phyloP scores from a whole-genome alignment of 371 early-diverging fungal genomes.

The Chytridiales sp. region DNA sequence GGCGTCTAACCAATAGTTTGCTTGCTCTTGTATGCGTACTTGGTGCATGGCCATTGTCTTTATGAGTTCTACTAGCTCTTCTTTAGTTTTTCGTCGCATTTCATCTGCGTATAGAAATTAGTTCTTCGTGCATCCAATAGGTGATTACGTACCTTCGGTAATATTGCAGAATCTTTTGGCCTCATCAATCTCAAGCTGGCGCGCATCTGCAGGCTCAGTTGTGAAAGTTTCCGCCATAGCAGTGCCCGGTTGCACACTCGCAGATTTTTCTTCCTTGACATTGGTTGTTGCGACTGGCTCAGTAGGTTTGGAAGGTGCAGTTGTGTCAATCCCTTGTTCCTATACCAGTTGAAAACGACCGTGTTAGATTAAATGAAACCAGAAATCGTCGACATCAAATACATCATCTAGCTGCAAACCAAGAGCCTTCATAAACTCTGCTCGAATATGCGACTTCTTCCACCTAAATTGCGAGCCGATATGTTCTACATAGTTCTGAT shows the following conservation, averaged over 20 bases:
- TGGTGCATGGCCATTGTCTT: constrained; percentile 27
- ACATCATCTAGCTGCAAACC: constrained; percentile 20
- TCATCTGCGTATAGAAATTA: constrained; percentile 33
- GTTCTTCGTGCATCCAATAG: background rate
- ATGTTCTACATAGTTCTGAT: constrained; percentile 35
- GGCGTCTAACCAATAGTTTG: constrained; percentile 70
- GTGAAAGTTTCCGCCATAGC: background rate
- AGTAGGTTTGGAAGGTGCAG: background rate
- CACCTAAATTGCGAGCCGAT: constrained; percentile 38
- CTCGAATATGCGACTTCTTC: constrained; percentile 37
- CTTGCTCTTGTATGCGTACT: constrained; percentile 48
- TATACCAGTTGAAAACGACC: background rate
- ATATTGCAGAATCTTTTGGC: constrained; percentile 44
- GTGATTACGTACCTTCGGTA: constrained; percentile 37
- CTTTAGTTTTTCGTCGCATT: constrained; percentile 33
- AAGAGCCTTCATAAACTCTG: constrained; percentile 33
- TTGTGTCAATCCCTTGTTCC: no score
- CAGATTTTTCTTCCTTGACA: no score
- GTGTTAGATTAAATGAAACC: background rate
- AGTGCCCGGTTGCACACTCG: no score
- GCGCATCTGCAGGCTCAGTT: background rate
- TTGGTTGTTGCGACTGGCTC: background rate
- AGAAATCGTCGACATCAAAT: background rate
- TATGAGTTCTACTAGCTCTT: constrained; percentile 34
- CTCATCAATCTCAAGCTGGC: constrained; percentile 32